A percentile compares a stretch with the other conserved stretches of the same genome.
phyloP scores from a whole-genome alignment of 2,329 filamentous ascomycete species.

The Calcarisporium arbuscula region DNA sequence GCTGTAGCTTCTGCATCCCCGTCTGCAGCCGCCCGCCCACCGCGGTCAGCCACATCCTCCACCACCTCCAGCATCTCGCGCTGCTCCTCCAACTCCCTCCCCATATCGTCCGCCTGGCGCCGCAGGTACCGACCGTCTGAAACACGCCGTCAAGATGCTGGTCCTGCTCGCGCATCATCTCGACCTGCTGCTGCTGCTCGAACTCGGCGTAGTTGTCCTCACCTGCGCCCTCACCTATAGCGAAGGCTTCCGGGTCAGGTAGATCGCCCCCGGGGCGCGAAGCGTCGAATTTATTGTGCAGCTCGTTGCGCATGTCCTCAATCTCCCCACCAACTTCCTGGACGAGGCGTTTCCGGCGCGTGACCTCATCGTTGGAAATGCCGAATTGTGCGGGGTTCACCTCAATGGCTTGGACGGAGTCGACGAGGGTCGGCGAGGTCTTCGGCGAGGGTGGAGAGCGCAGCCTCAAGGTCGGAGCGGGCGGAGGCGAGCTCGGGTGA shows the following conservation, averaged over 20 bases:
- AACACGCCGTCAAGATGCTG: slow-evolving; percentile 89
- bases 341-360: slow-evolving; percentile 72
- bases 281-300: slow-evolving; percentile 51
- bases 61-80: slow-evolving; percentile 80
- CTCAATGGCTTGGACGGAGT: slow-evolving; percentile 82
- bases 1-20: slow-evolving; percentile 78
- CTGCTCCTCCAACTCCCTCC: slow-evolving; percentile 92
- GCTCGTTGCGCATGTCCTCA: slow-evolving; percentile 80
- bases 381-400: slow-evolving; percentile 82
- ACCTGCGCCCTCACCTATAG: slow-evolving; percentile 41
- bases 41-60: slow-evolving; percentile 76
- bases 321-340: slow-evolving; percentile 86
- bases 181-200: slow-evolving; percentile 83
- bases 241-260: slow-evolving; percentile 49
- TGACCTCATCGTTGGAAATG: slow-evolving; percentile 74
- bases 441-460: slow-evolving; percentile 64
- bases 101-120: slow-evolving; percentile 91
- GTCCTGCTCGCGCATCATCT: slow-evolving; percentile 94
- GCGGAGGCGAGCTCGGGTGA: slow-evolving; percentile 84
- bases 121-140: slow-evolving; percentile 87
- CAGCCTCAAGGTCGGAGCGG: slow-evolving; percentile 58
- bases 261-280: slow-evolving; percentile 31
- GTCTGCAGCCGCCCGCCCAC: slow-evolving; percentile 74
- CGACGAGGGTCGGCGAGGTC: slow-evolving; percentile 86
- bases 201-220: slow-evolving; percentile 61